Evolutionary conservation across 495 filamentous ascomycete species (phyloP), one percentile per base, ranked within the genome.

Genomic region (Neurospora cerealis): DNA sequence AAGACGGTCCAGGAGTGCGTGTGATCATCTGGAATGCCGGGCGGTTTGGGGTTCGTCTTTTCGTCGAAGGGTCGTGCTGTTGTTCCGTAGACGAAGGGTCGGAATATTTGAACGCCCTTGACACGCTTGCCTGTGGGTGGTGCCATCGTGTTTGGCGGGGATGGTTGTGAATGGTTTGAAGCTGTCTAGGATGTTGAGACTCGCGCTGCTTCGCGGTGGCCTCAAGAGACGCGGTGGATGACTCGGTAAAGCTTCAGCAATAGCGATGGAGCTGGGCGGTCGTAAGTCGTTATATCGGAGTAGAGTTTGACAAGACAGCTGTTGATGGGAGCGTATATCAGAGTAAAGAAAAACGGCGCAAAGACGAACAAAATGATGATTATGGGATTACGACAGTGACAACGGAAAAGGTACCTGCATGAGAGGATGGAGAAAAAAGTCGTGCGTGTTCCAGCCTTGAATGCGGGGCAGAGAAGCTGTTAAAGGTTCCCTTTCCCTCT

Each of bases 1-100:
- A 93, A 98, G 48, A 99, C 92, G 75, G 91, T 91, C 95, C 95
- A 99, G 78, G 91, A 90, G 83, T 97, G 96, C 38, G 95, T 98
- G 85, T 99, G 96, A 83, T 97, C 94, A 66, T 90, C 78, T 40
- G 94, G 91, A 74, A 91, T 87, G 75, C 88, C 87, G 73, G 87
- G 82, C 9, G 92, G 90, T 44, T 87, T 86, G n/a, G 84, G 85
- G 78, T 88, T 87, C 66, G 83, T 81, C 69, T 81, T 83, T 48
- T 83, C 82, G 80, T 93, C 89, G 83, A 94, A 93, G n/a, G 86
- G 89, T 72, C 85, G 87, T 37, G 93, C 93, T 73, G 90, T 91
- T 73, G 90, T 93, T 80, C 93, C 93, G 83, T 93, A 94, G 74
- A 95, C 88, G 81, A 96, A 95, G 46, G 92, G 92, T 6, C 93